Base-by-base conservation (phyloP, 73 alveolate genomes). In the Stentor coeruleus region DNA sequence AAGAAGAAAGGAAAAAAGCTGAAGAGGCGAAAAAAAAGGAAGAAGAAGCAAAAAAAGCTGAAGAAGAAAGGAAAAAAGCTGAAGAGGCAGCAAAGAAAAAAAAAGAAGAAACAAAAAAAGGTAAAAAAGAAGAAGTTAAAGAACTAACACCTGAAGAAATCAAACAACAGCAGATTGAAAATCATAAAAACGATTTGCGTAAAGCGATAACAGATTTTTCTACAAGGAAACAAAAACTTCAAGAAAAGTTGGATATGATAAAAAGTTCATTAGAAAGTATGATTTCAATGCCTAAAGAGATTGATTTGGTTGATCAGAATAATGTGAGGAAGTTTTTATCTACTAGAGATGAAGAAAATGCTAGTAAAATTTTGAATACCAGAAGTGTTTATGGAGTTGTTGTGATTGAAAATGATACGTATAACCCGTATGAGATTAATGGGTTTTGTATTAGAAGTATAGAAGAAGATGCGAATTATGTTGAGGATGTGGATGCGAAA, bases 391-490 rank as follows among this genome's bases (percentile, higher is more conserved):
- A 66, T 2, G n/a, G 37, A 15, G 40, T 66, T 20, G 37, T 20
- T 66, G 79, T 66, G 0, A 66, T 66, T 66, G 79, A 66, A 40
- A 26, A 26, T 28, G 79, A 66, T 33, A 15, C 79, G n/a, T 20
- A 26, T 0, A 66, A 66, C 33, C n/a, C n/a, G n/a, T 66, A 66
- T 66, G 79, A 66, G 1, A 66, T 66, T 33, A 31, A 66, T 33
- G 79, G 79, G 1, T 66, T 66, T 66, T 66, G 79, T 66, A 66
- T 66, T 66, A 66, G 79, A 33, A 66, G 49, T 66, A 2, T 66
- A 28, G 79, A 66, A 66, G 79, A 66, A 31, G 79, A 66, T 66
- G 79, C 79, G n/a, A 66, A 20, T 66, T 66, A 26, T 66, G 79
- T 66, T 14, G 79, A 66, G 33, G 79, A 66, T 37, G 40, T 31